Percentiles rank a stretch among this genome's conserved stretches.
Conservation (phyloP, 2,329 filamentous ascomycete species). For the Botrytis squamosa region DNA sequence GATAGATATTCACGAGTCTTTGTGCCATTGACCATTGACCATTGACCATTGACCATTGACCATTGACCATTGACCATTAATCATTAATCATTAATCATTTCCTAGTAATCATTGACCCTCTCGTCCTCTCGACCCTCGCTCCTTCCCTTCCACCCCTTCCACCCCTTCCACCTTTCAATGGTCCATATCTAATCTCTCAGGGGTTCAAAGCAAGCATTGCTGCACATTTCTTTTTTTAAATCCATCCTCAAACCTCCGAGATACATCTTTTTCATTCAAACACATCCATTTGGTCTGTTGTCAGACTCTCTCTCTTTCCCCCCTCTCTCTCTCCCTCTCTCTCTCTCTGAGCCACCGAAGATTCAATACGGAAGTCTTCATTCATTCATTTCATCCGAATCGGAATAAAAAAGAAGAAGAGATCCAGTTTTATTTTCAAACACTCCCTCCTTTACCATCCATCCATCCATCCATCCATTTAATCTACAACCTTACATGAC, state of each 20-base stretch:
- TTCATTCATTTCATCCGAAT: no score
- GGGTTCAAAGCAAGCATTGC: background rate
- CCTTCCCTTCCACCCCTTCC: no score
- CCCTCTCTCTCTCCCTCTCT: no score
- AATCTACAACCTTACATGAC: background rate
- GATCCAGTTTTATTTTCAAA: background rate
- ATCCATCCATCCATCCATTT: background rate
- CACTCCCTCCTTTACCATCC: background rate
- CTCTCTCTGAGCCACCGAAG: no score
- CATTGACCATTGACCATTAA: no score
- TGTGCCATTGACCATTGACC: background rate
- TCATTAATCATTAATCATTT: no score
- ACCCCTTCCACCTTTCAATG: no score
- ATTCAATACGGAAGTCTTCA: background rate
- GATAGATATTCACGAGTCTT: background rate
- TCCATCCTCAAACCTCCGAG: background rate
- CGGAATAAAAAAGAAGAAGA: background rate
- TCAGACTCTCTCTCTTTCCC: background rate
- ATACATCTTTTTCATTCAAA: background rate
- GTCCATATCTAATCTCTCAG: background rate
- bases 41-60: no score
- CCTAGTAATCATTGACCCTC: background rate
- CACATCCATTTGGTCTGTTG: background rate
- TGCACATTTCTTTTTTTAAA: slow-evolving; percentile 4
- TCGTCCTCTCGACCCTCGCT: background rate